Base-by-base conservation (phyloP, 1,284 basidiomycete genomes). In the Mrakiaceae sp. region DNA sequence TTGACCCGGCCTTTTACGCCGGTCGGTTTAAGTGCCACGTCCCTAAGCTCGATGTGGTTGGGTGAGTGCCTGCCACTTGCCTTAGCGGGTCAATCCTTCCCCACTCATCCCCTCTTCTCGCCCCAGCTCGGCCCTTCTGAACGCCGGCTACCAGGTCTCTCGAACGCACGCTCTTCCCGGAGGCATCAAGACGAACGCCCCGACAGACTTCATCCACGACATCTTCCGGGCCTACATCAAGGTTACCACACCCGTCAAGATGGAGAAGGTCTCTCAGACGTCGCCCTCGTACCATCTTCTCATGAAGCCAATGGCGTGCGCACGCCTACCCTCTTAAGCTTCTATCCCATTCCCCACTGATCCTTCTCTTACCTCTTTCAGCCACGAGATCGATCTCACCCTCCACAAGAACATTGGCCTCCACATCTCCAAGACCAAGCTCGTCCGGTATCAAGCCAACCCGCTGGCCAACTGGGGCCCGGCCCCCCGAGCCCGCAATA, bases 381-480 rank as follows among this genome's bases (percentile, higher is more conserved):
- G 88, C 56, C 77, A 79, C 65, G 79, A 81, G 63, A 84, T 89
- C 52, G 84, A 88, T 73, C 90, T 96, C 72, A 81, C 79, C 48
- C 81, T 77, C 57, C 88, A 95, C 73, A 84, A 86, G 0, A 78
- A 82, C 5, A 82, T 84, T 0, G 79, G 83, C 9, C 82, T 80
- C 10, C 75, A 80, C 9, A 80, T 84, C 4, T 81, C 82, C 11
- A 82, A 83, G 64, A 79, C 87, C 62, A 90, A 90, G 71, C 78
- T 92, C 7, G 88, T 94, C 0, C 82, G 90, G 58, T 98, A 98
- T 77, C 95, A 96, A 76, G 81, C 84, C 70, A 98, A 97, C 74
- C 95, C 95, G 3, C 81, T 85, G 51, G 82, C 87, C 2, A 84
- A 96, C 73, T 98, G 95, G 95, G 95, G 95, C 0, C 95, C 95